A percentile compares a stretch with the other conserved stretches of the same genome.
Evolutionary conservation across 352 stramenopile species (phyloP).

Genomic region (Phytopythium cucurbitacearum): DNA sequence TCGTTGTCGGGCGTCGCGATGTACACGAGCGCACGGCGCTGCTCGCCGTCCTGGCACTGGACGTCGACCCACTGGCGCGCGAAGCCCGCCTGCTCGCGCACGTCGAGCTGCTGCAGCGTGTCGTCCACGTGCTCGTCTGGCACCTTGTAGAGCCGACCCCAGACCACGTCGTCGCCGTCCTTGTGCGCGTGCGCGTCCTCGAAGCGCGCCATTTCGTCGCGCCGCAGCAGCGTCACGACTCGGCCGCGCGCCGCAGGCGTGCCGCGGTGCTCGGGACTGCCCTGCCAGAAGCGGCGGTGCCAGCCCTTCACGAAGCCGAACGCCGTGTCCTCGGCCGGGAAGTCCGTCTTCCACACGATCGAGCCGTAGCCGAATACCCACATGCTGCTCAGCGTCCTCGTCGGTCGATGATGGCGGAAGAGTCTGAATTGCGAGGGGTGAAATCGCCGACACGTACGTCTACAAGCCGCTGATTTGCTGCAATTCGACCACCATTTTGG

Average conservation of each 20-base stretch:
- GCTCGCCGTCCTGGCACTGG: constrained; percentile 36
- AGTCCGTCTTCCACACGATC: constrained; percentile 47
- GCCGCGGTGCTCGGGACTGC: constrained; percentile 66
- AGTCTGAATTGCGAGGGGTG: no score
- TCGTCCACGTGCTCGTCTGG: constrained; percentile 44
- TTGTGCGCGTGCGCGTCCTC: constrained; percentile 40
- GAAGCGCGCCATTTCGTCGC: constrained; percentile 34
- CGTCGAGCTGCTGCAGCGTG: constrained; percentile 60
- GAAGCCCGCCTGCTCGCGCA: constrained; percentile 64
- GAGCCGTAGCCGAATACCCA: constrained; percentile 55
- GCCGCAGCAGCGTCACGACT: constrained; percentile 63
- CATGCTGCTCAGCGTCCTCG: constrained; percentile 13
- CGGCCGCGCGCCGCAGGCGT: constrained; percentile 41
- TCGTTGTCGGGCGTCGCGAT: constrained; percentile 53
- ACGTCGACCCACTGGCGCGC: constrained; percentile 47
- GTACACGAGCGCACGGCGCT: constrained; percentile 53
- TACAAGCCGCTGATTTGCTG: no score
- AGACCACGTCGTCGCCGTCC: constrained; percentile 34
- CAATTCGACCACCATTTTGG: no score
- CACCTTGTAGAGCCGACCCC: constrained; percentile 66
- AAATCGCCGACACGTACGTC: no score
- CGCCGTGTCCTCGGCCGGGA: constrained; percentile 30
- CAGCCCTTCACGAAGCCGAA: constrained; percentile 57
- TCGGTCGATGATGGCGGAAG: background rate
- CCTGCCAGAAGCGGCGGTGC: constrained; percentile 74